Evolutionary conservation across 169 alveolate species (phyloP).

Genomic region (Pseudocohnilembus persalinus): DNA sequence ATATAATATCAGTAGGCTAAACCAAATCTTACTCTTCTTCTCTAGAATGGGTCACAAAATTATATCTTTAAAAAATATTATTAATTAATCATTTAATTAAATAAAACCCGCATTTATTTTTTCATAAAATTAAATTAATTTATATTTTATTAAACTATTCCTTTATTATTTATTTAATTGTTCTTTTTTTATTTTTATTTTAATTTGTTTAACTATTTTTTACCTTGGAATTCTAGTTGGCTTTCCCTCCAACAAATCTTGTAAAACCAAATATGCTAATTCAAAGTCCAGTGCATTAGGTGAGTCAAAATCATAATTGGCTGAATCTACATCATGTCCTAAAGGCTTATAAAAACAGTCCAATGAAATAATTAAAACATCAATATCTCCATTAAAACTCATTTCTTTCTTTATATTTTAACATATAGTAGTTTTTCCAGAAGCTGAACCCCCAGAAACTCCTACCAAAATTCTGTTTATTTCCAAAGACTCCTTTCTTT

Average conservation of each 20-base stretch:
- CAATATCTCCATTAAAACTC: constrained; percentile 23
- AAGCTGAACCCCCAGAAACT: constrained; percentile 76
- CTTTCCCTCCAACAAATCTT: constrained; percentile 47
- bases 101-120: too few relatives aligned
- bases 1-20: constrained; percentile 53
- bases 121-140: too few relatives aligned
- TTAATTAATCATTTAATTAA: too few relatives aligned
- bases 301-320: constrained; percentile 63
- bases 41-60: constrained; percentile 56
- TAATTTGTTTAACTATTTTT: too few relatives aligned
- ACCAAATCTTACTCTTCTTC: constrained; percentile 28
- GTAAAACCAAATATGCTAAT: constrained; percentile 44
- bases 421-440: constrained; percentile 70
- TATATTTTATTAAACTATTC: too few relatives aligned
- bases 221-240: constrained; percentile 54
- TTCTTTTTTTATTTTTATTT: too few relatives aligned
- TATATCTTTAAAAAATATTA: constrained; percentile 44
- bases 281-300: constrained; percentile 82
- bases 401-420: constrained; percentile 42
- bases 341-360: constrained; percentile 41
- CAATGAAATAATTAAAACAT: constrained; percentile 29
- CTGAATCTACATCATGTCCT: constrained; percentile 24
- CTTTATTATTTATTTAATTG: too few relatives aligned
- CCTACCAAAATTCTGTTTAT: constrained; percentile 59
- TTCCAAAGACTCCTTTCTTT: constrained; percentile 29